Evolutionary conservation across 257 asterid genomes (phyloP), one percentile per base, ranked within the genome.

Genomic region (Plectranthus barbatus): DNA sequence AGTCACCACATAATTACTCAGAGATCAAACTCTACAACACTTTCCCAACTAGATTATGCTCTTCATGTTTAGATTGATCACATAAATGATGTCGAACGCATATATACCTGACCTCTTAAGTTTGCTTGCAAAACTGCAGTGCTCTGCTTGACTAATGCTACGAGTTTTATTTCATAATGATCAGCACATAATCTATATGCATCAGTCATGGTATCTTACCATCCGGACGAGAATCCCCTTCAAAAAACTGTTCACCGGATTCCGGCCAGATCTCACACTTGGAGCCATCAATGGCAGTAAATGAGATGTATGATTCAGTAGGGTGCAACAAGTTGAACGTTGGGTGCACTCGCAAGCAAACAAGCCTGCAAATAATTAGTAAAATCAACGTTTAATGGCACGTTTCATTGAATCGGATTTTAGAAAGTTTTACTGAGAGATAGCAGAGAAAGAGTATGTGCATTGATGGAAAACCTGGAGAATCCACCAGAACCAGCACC

Each of bases 401-500:
- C 56, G 9, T 66, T 42, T 12, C 12, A 21, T 18, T 39, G 1
- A 29, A 40, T 36, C n/a, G 15, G 48, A 19, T 18, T 17, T 37
- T n/a, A n/a, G n/a, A n/a, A n/a, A n/a, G n/a, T n/a, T 6, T 10
- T 36, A 37, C 19, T 6, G 42, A 9, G 31, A 57, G 47, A 13
- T 41, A 7, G 0, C 18, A 41, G 7, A 41, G 18, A 10, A 53
- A 65, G 48, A 42, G 34, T 5, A 46, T 33, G 29, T 51, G 15
- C 19, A 29, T 24, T 52, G 71, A 68, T 54, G 46, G 33, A 60
- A 9, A 40, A 90, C 96, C 96, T 87, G 46, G 95, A 90, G 75
- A 75, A 90, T 76, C 97, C 97, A 72, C 97, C 97, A 49, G 97
- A 90, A 42, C 97, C 96, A 56, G 93, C 95, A 74, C 95, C 97